A percentile compares a stretch with the other conserved stretches of the same genome.
Evolutionary conservation across 768 basidiomycete genomes (phyloP).

Genomic region (Clavulina sp.): DNA sequence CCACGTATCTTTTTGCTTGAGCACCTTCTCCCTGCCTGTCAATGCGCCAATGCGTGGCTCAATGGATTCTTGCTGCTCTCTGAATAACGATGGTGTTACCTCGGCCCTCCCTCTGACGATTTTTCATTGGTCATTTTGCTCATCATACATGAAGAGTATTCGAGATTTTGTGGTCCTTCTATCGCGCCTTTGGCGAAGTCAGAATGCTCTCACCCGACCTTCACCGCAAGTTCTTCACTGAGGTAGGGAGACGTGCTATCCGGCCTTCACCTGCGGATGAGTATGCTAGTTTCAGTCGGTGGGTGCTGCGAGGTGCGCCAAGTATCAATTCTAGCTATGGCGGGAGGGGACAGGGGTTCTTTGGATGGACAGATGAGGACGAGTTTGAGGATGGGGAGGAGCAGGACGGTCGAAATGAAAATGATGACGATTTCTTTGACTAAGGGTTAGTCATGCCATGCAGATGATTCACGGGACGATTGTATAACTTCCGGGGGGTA

Average conservation of each 20-base stretch:
- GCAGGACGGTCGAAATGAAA: too few species aligned
- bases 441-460: too few species aligned
- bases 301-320: not conserved
- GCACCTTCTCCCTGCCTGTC: too few species aligned
- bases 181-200: not conserved
- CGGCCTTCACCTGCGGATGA: not conserved
- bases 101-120: too few species aligned
- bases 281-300: not conserved
- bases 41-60: too few species aligned
- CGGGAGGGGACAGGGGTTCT: constrained; percentile 4
- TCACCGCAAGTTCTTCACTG: not conserved
- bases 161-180: constrained; percentile 2
- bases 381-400: not conserved
- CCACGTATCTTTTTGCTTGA: too few species aligned
- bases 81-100: too few species aligned
- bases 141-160: not conserved
- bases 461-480: too few species aligned
- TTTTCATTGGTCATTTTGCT: too few species aligned
- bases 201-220: not conserved
- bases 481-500: too few species aligned
- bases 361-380: not conserved
- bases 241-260: not conserved
- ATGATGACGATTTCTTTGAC: too few species aligned
- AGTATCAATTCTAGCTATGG: not conserved
- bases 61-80: too few species aligned